These are phyloP conservation scores for Coemansia sp. DNA, from an alignment of 192 early-diverging fungal species.

Conservation along the genomic window DNA sequence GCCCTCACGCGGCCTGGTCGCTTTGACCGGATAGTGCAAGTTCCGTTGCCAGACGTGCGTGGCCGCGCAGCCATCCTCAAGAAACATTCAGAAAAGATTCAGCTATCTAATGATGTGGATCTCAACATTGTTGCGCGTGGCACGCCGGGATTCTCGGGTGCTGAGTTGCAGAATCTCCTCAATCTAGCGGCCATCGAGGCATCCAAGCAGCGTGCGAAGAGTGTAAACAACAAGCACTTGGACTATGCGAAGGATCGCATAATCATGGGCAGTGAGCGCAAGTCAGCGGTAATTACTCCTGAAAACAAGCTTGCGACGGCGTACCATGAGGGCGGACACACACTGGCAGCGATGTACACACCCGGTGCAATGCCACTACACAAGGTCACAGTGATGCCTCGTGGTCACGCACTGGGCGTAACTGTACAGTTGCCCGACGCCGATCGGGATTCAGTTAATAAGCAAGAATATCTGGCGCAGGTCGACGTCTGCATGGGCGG, in stretches of 20 bases:
- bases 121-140: conserved; percentile 86
- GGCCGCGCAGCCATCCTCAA: conserved; percentile 91
- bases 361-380: conserved; percentile 92
- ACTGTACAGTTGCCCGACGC: conserved; percentile 93
- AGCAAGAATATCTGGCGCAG: conserved; percentile 80
- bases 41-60: conserved; percentile 95
- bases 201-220: conserved; percentile 69
- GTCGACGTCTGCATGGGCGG: conserved; percentile 98
- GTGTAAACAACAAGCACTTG: conserved; percentile 78
- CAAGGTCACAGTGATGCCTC: conserved; percentile 98
- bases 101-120: conserved; percentile 71
- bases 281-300: conserved; percentile 85
- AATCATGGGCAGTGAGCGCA: conserved; percentile 96
- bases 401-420: conserved; percentile 74
- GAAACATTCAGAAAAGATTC: conserved; percentile 83
- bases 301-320: conserved; percentile 87
- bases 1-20: conserved; percentile 95
- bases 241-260: conserved; percentile 99
- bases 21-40: conserved; percentile 92
- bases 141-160: conserved; percentile 98
- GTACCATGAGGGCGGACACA: conserved; percentile 98
- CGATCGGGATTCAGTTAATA: conserved; percentile 77
- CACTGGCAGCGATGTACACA: conserved; percentile 93
- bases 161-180: conserved; percentile 96
- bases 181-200: conserved; percentile 98